Base-by-base conservation (phyloP, 331 rosid genomes). In the Saraca asoca region DNA sequence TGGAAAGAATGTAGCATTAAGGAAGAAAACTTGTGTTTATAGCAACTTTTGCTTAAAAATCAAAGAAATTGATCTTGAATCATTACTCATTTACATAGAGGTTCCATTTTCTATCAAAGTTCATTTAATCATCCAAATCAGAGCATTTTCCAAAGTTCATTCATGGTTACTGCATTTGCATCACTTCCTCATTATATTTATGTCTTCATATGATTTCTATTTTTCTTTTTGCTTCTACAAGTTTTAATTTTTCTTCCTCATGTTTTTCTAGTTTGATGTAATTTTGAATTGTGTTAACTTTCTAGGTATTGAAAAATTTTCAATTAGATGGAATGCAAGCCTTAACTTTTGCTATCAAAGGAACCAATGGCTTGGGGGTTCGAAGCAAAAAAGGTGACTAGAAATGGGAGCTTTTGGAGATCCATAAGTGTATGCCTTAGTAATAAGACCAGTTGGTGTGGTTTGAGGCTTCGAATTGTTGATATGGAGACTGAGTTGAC, bases 241-340 rank as follows among this genome's bases (percentile, higher is more conserved):
- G 31, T 24, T 24, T 24, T 24, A 24, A 24, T 3, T 24, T 3
- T 24, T 24, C 31, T 24, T 24, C 31, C 2, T 24, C 3, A 1
- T 24, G 31, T 24, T 24, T 24, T 24, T 3, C 31, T 24, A 3
- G 31, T 24, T 3, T 24, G 31, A 24, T 24, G 31, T 24, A 24
- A 24, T 1, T 24, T 24, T 24, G 31, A 1, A 1, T 1, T 24
- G 31, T 24, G 31, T 71, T 79, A 70, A 83, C 69, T 80, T 79
- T 35, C 31, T 24, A 72, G 69, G 78, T 50, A 7, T 52, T 54
- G 66, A 70, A 77, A 24, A 24, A 15, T 15, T 77, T 59, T 75
- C 55, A 16, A 51, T 12, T 70, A 88, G 83, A 43, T 31, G 85
- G 37, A 62, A 93, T 90, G 98, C 95, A 90, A 62, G 72, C 94